Percentiles rank a stretch among this genome's conserved stretches.
phyloP scores from a whole-genome alignment of 495 filamentous ascomycete genomes.

The Chaetomium tenue region DNA sequence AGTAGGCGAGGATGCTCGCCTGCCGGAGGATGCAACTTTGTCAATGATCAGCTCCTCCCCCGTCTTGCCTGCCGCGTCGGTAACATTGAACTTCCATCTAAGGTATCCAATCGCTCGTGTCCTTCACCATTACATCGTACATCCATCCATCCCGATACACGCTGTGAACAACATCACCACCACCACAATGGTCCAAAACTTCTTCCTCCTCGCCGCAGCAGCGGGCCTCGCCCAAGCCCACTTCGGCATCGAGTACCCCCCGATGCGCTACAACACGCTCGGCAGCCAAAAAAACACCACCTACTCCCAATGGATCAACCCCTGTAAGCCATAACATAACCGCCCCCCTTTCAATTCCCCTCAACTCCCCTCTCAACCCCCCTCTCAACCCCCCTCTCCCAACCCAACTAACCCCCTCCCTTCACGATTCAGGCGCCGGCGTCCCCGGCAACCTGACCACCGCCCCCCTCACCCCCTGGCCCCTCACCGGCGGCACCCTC shows the following conservation, averaged over 20 bases:
- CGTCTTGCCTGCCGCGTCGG: not conserved
- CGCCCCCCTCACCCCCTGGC: constrained; percentile 62
- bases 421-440: constrained; percentile 49
- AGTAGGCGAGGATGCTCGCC: not conserved
- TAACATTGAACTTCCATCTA: not conserved
- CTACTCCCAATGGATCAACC: constrained; percentile 56
- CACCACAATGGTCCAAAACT: constrained; percentile 35
- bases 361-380: constrained; percentile 5
- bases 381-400: constrained; percentile 5
- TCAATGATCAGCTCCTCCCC: not conserved
- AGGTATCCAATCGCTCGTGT: not conserved
- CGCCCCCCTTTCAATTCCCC: constrained; percentile 8
- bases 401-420: constrained; percentile 16
- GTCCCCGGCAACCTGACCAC: constrained; percentile 45
- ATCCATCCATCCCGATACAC: not conserved
- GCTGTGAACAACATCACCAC: not conserved
- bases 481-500: constrained; percentile 55
- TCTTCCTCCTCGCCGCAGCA: constrained; percentile 36
- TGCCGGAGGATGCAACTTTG: not conserved
- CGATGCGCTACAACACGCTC: constrained; percentile 56
- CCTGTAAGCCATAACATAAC: constrained; percentile 46
- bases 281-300: constrained; percentile 21
- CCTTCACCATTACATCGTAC: not conserved
- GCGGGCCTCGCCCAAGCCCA: constrained; percentile 52
- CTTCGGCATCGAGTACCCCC: constrained; percentile 57